These are phyloP conservation scores for Intubia oerlemansii DNA, from an alignment of 2,329 filamentous ascomycete species.

Conservation along the genomic window DNA sequence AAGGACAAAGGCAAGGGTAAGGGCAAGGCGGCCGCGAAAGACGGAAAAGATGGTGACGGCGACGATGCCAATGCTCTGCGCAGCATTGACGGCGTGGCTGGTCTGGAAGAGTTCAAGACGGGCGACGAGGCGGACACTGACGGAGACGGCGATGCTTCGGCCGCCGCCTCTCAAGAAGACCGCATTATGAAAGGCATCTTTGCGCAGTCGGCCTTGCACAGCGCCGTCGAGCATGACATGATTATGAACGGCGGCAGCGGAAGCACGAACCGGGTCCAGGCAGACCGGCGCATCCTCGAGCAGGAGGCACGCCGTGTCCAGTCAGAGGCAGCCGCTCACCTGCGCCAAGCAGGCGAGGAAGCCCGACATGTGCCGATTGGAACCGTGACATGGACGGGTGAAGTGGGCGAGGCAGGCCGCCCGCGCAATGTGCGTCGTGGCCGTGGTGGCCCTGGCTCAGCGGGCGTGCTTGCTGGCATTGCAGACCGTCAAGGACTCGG, in stretches of 20 bases:
- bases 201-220: conserved; percentile 65
- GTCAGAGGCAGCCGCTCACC: conserved; percentile 52
- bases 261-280: conserved; percentile 46
- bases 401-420: conserved; percentile 55
- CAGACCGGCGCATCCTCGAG: conserved; percentile 59
- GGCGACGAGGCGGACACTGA: conserved; percentile 21
- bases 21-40: neutral
- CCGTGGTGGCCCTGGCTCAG: conserved; percentile 26
- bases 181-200: conserved; percentile 82
- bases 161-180: conserved; percentile 34
- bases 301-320: conserved; percentile 66
- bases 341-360: conserved; percentile 50
- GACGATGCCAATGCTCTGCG: conserved; percentile 9
- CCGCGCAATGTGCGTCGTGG: conserved; percentile 28
- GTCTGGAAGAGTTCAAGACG: conserved; percentile 36
- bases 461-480: conserved; percentile 32
- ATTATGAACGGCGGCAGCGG: conserved; percentile 65
- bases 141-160: conserved; percentile 18
- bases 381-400: conserved; percentile 84
- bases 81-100: conserved; percentile 34
- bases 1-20: neutral
- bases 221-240: conserved; percentile 81
- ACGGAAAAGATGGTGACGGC: neutral
- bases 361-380: conserved; percentile 58
- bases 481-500: conserved; percentile 32